Conservation (phyloP, 2,329 filamentous ascomycete genomes). For the Ophiostoma angusticollis region DNA sequence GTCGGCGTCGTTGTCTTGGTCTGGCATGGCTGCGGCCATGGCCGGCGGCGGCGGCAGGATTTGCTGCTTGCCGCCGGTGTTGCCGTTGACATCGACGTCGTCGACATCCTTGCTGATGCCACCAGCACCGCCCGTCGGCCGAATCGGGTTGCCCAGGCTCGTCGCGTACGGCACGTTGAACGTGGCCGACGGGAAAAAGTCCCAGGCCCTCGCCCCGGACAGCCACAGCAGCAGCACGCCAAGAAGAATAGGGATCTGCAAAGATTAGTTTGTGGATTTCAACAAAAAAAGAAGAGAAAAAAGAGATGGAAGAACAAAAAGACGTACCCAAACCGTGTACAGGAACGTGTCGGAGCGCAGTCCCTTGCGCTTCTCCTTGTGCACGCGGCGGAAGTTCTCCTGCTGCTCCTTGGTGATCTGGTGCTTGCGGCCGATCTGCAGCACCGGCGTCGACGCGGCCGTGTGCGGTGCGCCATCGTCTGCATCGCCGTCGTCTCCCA, state of each 20-base stretch:
- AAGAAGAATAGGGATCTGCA: constrained; percentile 13
- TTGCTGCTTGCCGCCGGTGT: background rate
- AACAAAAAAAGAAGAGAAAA: background rate
- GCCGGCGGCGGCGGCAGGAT: constrained; percentile 3
- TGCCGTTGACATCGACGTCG: background rate
- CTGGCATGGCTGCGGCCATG: background rate
- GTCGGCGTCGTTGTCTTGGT: background rate
- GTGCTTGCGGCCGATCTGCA: constrained; percentile 51
- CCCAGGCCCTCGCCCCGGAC: constrained; percentile 11
- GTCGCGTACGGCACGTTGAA: constrained; percentile 15
- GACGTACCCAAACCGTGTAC: constrained; percentile 54
- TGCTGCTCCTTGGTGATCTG: constrained; percentile 53
- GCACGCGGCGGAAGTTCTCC: constrained; percentile 47
- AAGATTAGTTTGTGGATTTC: background rate
- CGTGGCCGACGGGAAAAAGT: constrained; percentile 11
- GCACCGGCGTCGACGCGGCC: constrained; percentile 26
- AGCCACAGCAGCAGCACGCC: constrained; percentile 14
- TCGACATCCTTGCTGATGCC: background rate
- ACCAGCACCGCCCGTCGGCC: background rate
- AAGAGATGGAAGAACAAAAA: background rate
- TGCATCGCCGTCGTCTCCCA: constrained; percentile 22
- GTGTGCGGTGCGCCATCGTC: constrained; percentile 21
- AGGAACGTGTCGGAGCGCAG: constrained; percentile 51
- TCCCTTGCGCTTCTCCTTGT: constrained; percentile 50
- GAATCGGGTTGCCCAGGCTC: constrained; percentile 10